Conservation (phyloP, 1,284 basidiomycete species). For the Exobasidium rhododendri region DNA sequence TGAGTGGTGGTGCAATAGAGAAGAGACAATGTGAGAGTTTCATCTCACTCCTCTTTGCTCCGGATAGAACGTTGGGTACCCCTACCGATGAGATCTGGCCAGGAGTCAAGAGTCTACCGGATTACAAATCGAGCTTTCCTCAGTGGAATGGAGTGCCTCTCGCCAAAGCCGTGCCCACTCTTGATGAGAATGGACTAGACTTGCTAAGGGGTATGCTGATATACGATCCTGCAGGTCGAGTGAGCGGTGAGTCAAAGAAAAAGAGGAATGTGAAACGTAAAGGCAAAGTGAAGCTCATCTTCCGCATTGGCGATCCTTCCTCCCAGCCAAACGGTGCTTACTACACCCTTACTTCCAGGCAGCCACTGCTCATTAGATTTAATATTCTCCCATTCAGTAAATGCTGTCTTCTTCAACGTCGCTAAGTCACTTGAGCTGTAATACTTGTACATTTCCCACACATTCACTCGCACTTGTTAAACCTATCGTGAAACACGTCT, state of each 20-base stretch:
- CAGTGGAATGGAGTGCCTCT: constrained; percentile 71
- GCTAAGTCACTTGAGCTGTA: background rate
- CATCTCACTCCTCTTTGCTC: constrained; percentile 14
- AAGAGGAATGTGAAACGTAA: no score
- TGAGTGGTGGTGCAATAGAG: constrained; percentile 11
- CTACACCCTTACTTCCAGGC: constrained; percentile 31
- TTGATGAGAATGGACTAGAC: constrained; percentile 45
- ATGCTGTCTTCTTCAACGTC: background rate
- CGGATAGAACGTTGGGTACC: constrained; percentile 65
- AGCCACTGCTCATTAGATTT: background rate
- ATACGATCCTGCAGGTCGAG: constrained; percentile 90
- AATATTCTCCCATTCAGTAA: background rate
- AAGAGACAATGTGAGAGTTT: background rate
- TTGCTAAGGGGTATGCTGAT: constrained; percentile 69
- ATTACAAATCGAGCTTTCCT: constrained; percentile 96
- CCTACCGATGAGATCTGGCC: constrained; percentile 90
- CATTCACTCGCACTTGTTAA: background rate
- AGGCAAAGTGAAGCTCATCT: background rate
- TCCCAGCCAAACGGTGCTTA: constrained; percentile 57
- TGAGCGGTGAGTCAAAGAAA: constrained; percentile 54
- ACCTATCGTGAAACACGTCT: no score
- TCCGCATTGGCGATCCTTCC: background rate
- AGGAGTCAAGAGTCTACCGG: constrained; percentile 80
- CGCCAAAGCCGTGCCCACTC: constrained; percentile 60
- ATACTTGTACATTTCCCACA: background rate